Evolutionary conservation across 2,329 filamentous ascomycete species (phyloP).

Genomic region (Xylariomycetidae sp.): DNA sequence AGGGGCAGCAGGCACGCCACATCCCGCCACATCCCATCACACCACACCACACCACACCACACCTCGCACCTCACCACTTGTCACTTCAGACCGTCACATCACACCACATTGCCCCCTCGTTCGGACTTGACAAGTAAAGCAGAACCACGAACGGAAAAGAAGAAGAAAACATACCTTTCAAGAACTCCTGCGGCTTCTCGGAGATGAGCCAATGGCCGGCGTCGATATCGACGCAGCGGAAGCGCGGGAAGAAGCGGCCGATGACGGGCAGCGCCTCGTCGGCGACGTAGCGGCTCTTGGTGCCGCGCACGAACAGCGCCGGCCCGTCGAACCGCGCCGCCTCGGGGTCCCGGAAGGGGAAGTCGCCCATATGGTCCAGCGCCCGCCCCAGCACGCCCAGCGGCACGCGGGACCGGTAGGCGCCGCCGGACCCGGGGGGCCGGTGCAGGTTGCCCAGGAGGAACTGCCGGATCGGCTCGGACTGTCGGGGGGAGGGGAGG

Average conservation of each 20-base stretch:
- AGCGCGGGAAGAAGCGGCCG: conserved; percentile 75
- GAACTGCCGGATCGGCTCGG: conserved; percentile 85
- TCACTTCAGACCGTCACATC: too few relatives aligned
- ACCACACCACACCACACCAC: too few relatives aligned
- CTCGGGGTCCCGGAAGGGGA: conserved; percentile 75
- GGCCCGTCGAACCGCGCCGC: conserved; percentile 65
- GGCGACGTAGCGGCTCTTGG: conserved; percentile 69
- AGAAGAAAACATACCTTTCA: conserved; percentile 56
- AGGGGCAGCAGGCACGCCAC: too few relatives aligned
- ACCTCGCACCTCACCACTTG: too few relatives aligned
- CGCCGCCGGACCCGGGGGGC: conserved; percentile 19
- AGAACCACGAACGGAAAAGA: too few relatives aligned
- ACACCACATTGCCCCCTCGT: too few relatives aligned
- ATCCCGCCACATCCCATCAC: too few relatives aligned
- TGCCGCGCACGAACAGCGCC: conserved; percentile 75
- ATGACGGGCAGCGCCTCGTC: conserved; percentile 76
- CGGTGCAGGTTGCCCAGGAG: conserved; percentile 78
- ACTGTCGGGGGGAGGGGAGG: too few relatives aligned
- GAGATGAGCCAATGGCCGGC: conserved; percentile 84
- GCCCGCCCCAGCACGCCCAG: conserved; percentile 61
- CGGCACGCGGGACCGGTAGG: conserved; percentile 70
- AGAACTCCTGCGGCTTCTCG: conserved; percentile 78
- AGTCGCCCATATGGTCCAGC: conserved; percentile 75
- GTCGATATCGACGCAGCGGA: conserved; percentile 67
- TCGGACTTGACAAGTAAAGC: too few relatives aligned